Percentiles rank a stretch among this genome's conserved stretches.
phyloP scores from a whole-genome alignment of 805 yeast genomes.

The Candida taoyuanica region DNA sequence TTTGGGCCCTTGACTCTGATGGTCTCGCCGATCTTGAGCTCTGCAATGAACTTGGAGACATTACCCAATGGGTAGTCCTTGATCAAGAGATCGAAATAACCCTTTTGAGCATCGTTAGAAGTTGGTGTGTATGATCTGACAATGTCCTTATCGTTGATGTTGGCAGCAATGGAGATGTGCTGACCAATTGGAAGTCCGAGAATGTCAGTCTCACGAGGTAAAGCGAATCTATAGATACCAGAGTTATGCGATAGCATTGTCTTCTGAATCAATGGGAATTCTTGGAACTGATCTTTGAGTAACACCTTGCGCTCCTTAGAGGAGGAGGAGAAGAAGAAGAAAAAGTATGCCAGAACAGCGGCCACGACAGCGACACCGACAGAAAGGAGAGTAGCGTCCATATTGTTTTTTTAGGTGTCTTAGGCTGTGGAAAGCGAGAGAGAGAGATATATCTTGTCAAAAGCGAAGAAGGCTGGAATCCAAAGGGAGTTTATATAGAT shows the following conservation, averaged over 20 bases:
- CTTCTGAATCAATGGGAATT: slow-evolving; percentile 77
- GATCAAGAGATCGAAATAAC: slow-evolving; percentile 79
- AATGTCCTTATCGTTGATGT: slow-evolving; percentile 72
- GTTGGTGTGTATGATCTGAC: slow-evolving; percentile 89
- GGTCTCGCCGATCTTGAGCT: slow-evolving; percentile 71
- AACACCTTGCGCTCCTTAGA: slow-evolving; percentile 44
- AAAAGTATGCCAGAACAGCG: slow-evolving; percentile 9
- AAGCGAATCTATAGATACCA: slow-evolving; percentile 75
- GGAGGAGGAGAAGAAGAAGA: slow-evolving; percentile 5
- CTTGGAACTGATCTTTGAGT: slow-evolving; percentile 60
- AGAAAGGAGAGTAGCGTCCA: slow-evolving; percentile 5
- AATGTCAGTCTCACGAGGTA: slow-evolving; percentile 68
- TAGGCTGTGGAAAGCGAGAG: neutral
- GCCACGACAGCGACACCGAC: slow-evolving; percentile 14
- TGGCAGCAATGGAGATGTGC: slow-evolving; percentile 78
- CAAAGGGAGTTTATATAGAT: no score
- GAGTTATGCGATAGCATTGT: slow-evolving; percentile 75
- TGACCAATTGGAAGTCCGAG: slow-evolving; percentile 94
- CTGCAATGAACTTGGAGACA: slow-evolving; percentile 69
- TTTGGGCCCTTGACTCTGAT: slow-evolving; percentile 86
- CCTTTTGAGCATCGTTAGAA: slow-evolving; percentile 71
- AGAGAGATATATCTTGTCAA: no score
- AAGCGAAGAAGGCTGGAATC: no score
- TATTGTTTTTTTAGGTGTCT: neutral
- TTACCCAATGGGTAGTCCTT: slow-evolving; percentile 85